These are phyloP conservation scores for Cornus kousa DNA, from an alignment of 148 eudicot genomes.

Conservation along the genomic window DNA sequence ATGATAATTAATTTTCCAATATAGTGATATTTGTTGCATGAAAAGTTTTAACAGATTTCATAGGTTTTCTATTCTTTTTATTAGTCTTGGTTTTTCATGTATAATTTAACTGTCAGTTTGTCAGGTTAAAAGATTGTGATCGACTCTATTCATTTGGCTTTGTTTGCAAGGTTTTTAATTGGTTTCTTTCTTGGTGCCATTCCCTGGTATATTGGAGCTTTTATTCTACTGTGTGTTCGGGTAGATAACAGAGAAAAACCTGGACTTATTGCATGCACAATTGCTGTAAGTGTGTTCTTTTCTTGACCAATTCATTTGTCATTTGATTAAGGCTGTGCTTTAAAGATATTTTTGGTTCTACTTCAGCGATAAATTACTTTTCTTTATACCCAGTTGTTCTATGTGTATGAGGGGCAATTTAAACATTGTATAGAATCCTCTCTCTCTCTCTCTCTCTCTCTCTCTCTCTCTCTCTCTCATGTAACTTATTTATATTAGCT, in stretches of 20 bases:
- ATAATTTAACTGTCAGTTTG: background rate
- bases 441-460: too few species aligned
- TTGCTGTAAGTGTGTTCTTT: constrained; percentile 59
- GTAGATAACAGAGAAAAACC: constrained; percentile 90
- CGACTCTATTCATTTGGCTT: background rate
- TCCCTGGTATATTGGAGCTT: constrained; percentile 95
- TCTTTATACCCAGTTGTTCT: background rate
- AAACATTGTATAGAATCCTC: background rate
- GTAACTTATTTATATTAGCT: too few species aligned
- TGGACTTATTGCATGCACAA: constrained; percentile 81
- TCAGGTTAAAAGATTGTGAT: background rate
- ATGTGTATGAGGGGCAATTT: background rate
- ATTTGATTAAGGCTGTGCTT: background rate
- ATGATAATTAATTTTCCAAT: too few species aligned
- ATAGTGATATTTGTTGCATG: background rate
- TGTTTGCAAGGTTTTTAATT: constrained; percentile 57
- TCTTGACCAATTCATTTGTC: background rate
- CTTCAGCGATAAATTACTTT: background rate
- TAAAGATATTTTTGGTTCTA: background rate
- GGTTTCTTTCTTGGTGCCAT: constrained; percentile 83
- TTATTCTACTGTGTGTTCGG: constrained; percentile 62
- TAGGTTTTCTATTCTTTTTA: background rate
- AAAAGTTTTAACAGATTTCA: background rate
- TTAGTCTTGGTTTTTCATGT: background rate
- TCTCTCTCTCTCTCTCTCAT: too few species aligned